Evolutionary conservation across 2,329 filamentous ascomycete species (phyloP).

Genomic region (Phialemoniopsis sp.): DNA sequence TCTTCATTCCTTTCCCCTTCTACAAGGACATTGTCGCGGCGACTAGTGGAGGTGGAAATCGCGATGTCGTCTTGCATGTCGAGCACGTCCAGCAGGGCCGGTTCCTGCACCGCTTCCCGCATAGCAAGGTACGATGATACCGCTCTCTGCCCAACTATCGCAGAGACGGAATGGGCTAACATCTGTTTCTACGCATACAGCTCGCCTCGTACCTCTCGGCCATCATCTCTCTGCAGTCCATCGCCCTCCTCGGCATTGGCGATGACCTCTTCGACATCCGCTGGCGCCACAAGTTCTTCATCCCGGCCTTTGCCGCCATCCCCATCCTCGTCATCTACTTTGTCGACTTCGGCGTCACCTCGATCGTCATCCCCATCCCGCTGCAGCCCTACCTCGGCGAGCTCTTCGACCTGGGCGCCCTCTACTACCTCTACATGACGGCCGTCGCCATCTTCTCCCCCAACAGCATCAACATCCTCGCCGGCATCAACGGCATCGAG

Average conservation of each 20-base stretch:
- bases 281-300: slow-evolving; percentile 98
- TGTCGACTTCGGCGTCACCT: slow-evolving; percentile 96
- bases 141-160: background rate
- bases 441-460: slow-evolving; percentile 95
- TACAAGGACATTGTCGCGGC: slow-evolving; percentile 97
- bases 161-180: too few relatives aligned
- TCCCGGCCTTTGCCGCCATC: slow-evolving; percentile 88
- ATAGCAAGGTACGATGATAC: slow-evolving; percentile 69
- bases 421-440: slow-evolving; percentile 98
- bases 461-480: slow-evolving; percentile 99
- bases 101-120: slow-evolving; percentile 86
- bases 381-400: slow-evolving; percentile 81
- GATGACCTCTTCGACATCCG: slow-evolving; percentile 98
- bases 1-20: slow-evolving; percentile 95
- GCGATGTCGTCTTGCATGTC: slow-evolving; percentile 74
- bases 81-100: slow-evolving; percentile 76
- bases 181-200: too few relatives aligned
- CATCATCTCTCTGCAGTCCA: slow-evolving; percentile 86
- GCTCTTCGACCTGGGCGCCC: slow-evolving; percentile 73
- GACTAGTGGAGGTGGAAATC: slow-evolving; percentile 88
- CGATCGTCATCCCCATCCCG: slow-evolving; percentile 84
- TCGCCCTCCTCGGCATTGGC: slow-evolving; percentile 85
- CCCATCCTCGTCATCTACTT: slow-evolving; percentile 96
- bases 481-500: slow-evolving; percentile 98
- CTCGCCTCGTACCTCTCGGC: slow-evolving; percentile 93